Base-by-base conservation (phyloP, 306 rosid genomes). In the Vigna radiata region DNA sequence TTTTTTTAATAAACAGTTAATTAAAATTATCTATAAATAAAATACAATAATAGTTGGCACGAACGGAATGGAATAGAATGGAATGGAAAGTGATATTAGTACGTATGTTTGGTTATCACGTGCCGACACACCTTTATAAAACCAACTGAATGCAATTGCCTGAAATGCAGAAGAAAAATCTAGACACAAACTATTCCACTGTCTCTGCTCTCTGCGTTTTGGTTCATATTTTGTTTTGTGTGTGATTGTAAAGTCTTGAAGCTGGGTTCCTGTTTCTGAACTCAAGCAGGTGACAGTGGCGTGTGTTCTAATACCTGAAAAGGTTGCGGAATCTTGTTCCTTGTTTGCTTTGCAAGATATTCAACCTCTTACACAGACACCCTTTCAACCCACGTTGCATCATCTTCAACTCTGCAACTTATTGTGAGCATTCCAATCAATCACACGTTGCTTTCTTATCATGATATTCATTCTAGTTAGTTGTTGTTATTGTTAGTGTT, bases 301-400 rank as follows among this genome's bases (percentile, higher is more conserved):
- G 77, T 83, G 86, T 16, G 68, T 72, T 82, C 21, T 13, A 48
- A 56, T 53, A 64, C 36, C 15, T 37, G 3, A 61, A 72, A 72
- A 47, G 33, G 48, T 62, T 59, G 29, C 17, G 63, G 82, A 63
- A 70, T 71, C 75, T 3, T n/a, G 69, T 72, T 58, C 54, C 55
- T 68, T 25, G 37, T 83, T 78, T 46, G 37, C 53, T 68, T 78
- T 59, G 31, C 6, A 78, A 83, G 86, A 53, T 60, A 67, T 31
- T 55, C 46, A 17, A 64, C 39, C 73, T 13, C 72, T 33, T 12
- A 41, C 36, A 36, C 27, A 64, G 18, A 8, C 50, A 29, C 71
- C 8, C 44, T 72, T 25, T 61, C 15, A 1, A 58, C 44, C n/a
- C n/a, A 25, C 1, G 44, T 55, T 41, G 11, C 41, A 56, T 49